These are phyloP conservation scores for Hypomyces perniciosus DNA, from an alignment of 2,329 filamentous ascomycete genomes.

Conservation along the genomic window DNA sequence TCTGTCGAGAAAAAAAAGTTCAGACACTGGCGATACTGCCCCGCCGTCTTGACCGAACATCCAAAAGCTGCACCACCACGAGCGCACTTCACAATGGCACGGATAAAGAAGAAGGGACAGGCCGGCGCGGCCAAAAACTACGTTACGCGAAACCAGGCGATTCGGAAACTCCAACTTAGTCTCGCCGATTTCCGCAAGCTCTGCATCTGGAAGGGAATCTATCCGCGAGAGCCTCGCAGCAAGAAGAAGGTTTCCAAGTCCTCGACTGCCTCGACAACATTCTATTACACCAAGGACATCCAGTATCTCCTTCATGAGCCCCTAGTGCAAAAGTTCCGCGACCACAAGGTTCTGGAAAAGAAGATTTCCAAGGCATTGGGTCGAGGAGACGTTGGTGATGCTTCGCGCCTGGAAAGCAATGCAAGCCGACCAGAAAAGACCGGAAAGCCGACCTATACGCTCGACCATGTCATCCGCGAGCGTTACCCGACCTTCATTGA, in stretches of 20 bases:
- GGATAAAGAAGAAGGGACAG: slow-evolving; percentile 88
- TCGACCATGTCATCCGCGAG: slow-evolving; percentile 97
- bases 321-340: slow-evolving; percentile 86
- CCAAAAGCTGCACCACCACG: slow-evolving; percentile 12
- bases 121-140: slow-evolving; percentile 96
- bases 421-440: slow-evolving; percentile 85
- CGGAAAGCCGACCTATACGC: slow-evolving; percentile 78
- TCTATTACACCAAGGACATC: slow-evolving; percentile 89
- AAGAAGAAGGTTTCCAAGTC: slow-evolving; percentile 96
- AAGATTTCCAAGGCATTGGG: slow-evolving; percentile 93
- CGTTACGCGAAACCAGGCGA: slow-evolving; percentile 92
- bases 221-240: slow-evolving; percentile 91
- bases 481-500: slow-evolving; percentile 96
- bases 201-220: slow-evolving; percentile 99
- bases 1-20: slow-evolving; percentile 27
- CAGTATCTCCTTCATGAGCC: slow-evolving; percentile 98
- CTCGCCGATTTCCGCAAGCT: slow-evolving; percentile 95
- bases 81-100: slow-evolving; percentile 49
- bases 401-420: slow-evolving; percentile 78
- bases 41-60: slow-evolving; percentile 24
- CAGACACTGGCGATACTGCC: slow-evolving; percentile 23
- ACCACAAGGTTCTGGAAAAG: slow-evolving; percentile 94
- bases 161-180: slow-evolving; percentile 95
- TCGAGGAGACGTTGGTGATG: slow-evolving; percentile 84
- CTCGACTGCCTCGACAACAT: slow-evolving; percentile 84